Conservation (phyloP, 192 early-diverging fungal species). For the Lobosporangium transversale region DNA sequence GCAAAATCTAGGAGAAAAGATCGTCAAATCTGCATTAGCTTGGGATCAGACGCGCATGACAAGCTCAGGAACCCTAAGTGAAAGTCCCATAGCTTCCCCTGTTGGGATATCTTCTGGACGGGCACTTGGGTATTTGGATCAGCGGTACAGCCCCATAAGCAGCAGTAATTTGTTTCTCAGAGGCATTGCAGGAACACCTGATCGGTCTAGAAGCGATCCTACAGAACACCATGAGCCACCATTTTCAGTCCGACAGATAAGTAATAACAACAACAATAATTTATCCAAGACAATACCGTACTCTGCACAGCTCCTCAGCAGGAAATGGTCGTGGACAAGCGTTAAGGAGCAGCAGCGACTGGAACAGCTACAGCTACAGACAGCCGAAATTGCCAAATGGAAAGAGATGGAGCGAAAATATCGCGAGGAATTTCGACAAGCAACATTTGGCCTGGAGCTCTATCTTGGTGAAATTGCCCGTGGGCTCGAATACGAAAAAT, state of each 20-base stretch:
- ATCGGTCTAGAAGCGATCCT: neutral
- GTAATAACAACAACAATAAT: neutral
- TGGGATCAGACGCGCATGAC: constrained; percentile 15
- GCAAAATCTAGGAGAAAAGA: constrained; percentile 1
- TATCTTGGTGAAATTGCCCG: constrained; percentile 18
- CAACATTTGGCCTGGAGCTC: constrained; percentile 30
- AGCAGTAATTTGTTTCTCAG: constrained; percentile 8
- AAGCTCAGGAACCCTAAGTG: neutral
- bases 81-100: neutral
- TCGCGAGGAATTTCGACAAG: constrained; percentile 28
- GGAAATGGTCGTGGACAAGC: constrained; percentile 27
- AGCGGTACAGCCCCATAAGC: constrained; percentile 18
- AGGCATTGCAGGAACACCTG: neutral
- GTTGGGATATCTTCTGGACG: neutral
- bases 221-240: neutral
- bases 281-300: constrained; percentile 1
- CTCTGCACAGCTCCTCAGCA: neutral
- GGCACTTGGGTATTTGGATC: constrained; percentile 15
- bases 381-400: constrained; percentile 1
- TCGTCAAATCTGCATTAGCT: constrained; percentile 24
- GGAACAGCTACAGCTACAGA: neutral
- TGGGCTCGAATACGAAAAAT: constrained; percentile 30
- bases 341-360: constrained; percentile 18
- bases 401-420: constrained; percentile 23
- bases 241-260: neutral